Evolutionary conservation across 352 stramenopile species (phyloP).

Genomic region (Stramenopiles sp.): DNA sequence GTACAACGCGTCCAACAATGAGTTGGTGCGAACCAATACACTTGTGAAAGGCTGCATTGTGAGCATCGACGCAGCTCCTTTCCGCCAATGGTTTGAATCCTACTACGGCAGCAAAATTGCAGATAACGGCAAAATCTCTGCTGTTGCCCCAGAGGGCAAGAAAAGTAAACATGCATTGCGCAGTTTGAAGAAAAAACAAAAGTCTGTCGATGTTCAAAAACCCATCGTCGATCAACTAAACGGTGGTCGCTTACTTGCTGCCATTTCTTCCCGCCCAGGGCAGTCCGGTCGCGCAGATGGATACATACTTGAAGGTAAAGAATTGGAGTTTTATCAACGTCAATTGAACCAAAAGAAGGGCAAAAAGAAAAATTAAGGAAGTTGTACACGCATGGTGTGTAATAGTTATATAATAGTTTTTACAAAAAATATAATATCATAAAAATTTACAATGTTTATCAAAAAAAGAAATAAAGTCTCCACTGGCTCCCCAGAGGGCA

Average conservation of each 20-base stretch:
- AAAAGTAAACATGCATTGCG: conserved; percentile 72
- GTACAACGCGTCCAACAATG: conserved; percentile 99
- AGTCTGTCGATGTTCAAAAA: neutral
- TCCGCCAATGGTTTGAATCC: conserved; percentile 96
- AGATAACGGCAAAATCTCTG: conserved; percentile 22
- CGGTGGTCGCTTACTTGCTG: conserved; percentile 82
- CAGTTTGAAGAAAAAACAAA: conserved; percentile 77
- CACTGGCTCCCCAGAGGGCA: too few species aligned
- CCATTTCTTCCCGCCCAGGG: conserved; percentile 89
- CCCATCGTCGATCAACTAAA: conserved; percentile 85
- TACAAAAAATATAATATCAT: too few species aligned
- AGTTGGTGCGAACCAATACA: conserved; percentile 99
- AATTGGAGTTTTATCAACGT: conserved; percentile 98
- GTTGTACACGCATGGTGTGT: conserved; percentile 11
- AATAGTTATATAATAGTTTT: neutral
- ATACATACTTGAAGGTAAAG: conserved; percentile 96
- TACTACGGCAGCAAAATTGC: conserved; percentile 87
- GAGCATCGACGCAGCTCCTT: conserved; percentile 90
- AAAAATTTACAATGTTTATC: neutral
- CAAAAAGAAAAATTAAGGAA: conserved; percentile 57
- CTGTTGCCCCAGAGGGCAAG: neutral
- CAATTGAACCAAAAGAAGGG: conserved; percentile 97
- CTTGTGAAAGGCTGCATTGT: conserved; percentile 97
- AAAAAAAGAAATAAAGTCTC: neutral
- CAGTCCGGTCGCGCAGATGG: conserved; percentile 92